These are phyloP conservation scores for Alternaria solani DNA, from an alignment of 2,329 filamentous ascomycete species.

Conservation along the genomic window DNA sequence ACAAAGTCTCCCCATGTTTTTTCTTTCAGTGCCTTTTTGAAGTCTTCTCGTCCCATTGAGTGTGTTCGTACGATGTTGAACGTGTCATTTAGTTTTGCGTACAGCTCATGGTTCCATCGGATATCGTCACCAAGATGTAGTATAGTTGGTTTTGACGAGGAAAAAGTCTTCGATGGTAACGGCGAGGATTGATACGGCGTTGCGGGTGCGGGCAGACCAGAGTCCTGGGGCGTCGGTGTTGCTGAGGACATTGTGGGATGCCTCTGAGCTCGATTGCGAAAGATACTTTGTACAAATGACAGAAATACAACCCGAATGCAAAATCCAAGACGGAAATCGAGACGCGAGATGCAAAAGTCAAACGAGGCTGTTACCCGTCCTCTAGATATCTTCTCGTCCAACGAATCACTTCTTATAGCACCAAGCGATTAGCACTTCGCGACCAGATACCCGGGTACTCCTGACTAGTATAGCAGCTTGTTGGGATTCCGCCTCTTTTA, in stretches of 20 bases:
- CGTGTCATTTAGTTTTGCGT: conserved; percentile 45
- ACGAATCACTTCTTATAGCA: neutral
- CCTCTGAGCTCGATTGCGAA: neutral
- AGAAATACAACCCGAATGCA: neutral
- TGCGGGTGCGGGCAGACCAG: conserved; percentile 27
- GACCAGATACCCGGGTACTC: neutral
- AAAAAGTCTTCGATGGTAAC: neutral
- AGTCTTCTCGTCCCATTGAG: conserved; percentile 50
- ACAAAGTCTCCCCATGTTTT: conserved; percentile 55
- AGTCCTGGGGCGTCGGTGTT: conserved; percentile 38
- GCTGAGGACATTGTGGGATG: conserved; percentile 26
- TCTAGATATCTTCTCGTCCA: neutral
- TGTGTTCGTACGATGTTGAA: conserved; percentile 53
- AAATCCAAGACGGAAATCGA: no score
- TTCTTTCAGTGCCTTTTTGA: conserved; percentile 50
- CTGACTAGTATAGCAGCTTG: neutral
- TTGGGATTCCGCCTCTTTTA: neutral
- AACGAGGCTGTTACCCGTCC: neutral
- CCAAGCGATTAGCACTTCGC: neutral
- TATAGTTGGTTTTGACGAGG: conserved; percentile 46
- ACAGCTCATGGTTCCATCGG: conserved; percentile 56
- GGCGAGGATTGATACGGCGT: neutral
- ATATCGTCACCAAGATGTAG: conserved; percentile 57
- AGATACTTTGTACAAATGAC: neutral
- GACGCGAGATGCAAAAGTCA: no score